phyloP scores from a whole-genome alignment of 2,329 filamentous ascomycete species.

The Fusarium multiceps region DNA sequence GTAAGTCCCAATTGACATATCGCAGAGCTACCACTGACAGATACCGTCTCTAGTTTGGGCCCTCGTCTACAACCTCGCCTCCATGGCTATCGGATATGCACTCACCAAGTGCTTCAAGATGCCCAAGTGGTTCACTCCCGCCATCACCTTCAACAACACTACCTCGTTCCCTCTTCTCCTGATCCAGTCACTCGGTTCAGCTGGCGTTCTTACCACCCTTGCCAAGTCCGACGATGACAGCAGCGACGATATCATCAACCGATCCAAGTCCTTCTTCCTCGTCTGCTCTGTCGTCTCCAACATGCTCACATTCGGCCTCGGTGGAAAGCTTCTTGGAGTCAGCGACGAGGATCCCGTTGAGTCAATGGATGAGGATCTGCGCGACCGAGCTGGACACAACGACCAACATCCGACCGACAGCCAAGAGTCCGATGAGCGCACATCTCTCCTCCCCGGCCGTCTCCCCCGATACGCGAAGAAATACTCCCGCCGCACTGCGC shows the following conservation, averaged over 20 bases:
- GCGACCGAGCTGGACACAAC: conserved; percentile 16
- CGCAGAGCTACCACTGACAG: background rate
- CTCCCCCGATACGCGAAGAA: conserved; percentile 25
- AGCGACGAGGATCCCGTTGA: conserved; percentile 30
- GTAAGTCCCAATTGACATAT: background rate
- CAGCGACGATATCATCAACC: conserved; percentile 20
- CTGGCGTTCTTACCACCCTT: conserved; percentile 20
- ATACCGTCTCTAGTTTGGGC: conserved; percentile 13
- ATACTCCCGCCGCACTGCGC: conserved; percentile 8
- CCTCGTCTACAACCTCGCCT: conserved; percentile 25
- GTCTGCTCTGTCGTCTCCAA: conserved; percentile 35
- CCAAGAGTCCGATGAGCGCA: conserved; percentile 14
- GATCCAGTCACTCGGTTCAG: conserved; percentile 31
- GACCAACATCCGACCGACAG: background rate
- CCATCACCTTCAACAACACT: conserved; percentile 33
- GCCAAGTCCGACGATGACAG: conserved; percentile 28
- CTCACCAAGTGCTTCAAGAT: conserved; percentile 23
- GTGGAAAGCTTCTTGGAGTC: conserved; percentile 25
- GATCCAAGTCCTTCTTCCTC: conserved; percentile 33
- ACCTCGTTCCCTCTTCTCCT: conserved; percentile 29
- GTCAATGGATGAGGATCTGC: conserved; percentile 18
- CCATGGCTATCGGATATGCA: conserved; percentile 17
- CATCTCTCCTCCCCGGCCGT: conserved; percentile 24
- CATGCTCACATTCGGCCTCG: conserved; percentile 32
- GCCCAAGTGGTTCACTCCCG: conserved; percentile 33